A percentile compares a stretch with the other conserved stretches of the same genome.
Evolutionary conservation across 2,329 filamentous ascomycete species (phyloP).

Genomic region (Diaporthe caulivora): DNA sequence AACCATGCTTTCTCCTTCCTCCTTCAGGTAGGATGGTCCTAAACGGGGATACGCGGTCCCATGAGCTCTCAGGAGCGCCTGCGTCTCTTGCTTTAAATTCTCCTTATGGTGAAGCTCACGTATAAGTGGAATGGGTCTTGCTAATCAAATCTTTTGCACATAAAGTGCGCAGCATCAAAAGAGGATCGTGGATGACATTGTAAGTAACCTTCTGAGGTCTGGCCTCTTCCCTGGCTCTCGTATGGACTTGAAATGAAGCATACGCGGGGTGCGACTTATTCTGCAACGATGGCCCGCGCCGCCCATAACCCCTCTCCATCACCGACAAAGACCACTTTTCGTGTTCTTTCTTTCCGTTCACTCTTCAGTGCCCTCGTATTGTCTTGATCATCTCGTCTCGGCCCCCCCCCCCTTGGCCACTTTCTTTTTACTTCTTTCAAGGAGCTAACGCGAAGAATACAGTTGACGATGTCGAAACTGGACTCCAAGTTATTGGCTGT

Average conservation of each 20-base stretch:
- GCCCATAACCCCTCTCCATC: too few relatives aligned
- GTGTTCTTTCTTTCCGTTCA: neutral
- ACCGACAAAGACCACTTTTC: neutral
- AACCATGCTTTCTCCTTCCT: neutral
- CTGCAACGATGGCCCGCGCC: too few relatives aligned
- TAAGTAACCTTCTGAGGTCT: neutral
- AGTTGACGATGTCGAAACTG: constrained; percentile 78
- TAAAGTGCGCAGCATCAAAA: constrained; percentile 79
- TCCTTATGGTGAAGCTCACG: neutral
- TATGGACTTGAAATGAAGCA: neutral
- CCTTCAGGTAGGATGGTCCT: neutral
- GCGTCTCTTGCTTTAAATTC: neutral
- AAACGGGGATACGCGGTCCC: neutral
- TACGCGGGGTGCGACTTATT: too few relatives aligned
- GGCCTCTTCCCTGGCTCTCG: neutral
- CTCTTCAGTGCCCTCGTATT: neutral
- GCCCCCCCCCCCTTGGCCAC: too few relatives aligned
- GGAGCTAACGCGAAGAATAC: neutral
- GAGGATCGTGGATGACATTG: constrained; percentile 78
- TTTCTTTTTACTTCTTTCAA: neutral
- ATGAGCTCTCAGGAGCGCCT: neutral
- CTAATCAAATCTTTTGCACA: neutral
- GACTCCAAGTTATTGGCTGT: constrained; percentile 81
- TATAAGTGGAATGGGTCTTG: neutral
- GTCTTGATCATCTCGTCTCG: neutral